A percentile compares a stretch with the other conserved stretches of the same genome.
These are phyloP conservation scores for Monosiga brevicollis DNA, from an alignment of 78 protist genomes.

Conservation along the genomic window DNA sequence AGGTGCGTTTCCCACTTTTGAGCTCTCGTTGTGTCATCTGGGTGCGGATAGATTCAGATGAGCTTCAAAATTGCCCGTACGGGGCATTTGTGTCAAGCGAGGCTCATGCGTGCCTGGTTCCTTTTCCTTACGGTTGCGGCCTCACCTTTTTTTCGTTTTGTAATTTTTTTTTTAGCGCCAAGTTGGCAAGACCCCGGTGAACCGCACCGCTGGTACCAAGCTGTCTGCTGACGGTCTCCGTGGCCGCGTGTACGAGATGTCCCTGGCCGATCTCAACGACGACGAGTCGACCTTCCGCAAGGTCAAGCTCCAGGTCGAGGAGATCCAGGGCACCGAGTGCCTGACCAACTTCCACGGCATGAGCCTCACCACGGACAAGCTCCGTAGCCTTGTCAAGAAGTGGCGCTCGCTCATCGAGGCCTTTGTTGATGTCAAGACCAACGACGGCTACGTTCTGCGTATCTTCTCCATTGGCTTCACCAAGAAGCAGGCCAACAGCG, in stretches of 20 bases:
- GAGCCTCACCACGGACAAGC: constrained; percentile 96
- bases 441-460: constrained; percentile 84
- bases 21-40: too few relatives aligned
- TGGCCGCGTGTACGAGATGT: constrained; percentile 93
- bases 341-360: constrained; percentile 97
- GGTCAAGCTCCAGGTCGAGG: constrained; percentile 85
- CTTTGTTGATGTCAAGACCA: constrained; percentile 69
- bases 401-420: constrained; percentile 96
- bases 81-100: too few relatives aligned
- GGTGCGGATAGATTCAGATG: too few relatives aligned
- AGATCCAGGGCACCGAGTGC: constrained; percentile 81
- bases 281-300: constrained; percentile 87
- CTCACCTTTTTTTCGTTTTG: too few relatives aligned
- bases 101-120: too few relatives aligned
- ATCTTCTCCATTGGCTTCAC: constrained; percentile 96
- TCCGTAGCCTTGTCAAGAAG: constrained; percentile 80
- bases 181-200: constrained; percentile 91
- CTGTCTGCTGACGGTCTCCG: constrained; percentile 85
- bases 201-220: constrained; percentile 83
- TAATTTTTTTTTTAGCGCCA: too few relatives aligned
- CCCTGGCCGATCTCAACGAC: constrained; percentile 89
- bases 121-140: too few relatives aligned
- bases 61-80: too few relatives aligned
- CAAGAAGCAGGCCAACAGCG: constrained; percentile 58
- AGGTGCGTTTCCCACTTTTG: too few relatives aligned